Base-by-base conservation (phyloP, 192 early-diverging fungal species). In the Coemansia sp. region DNA sequence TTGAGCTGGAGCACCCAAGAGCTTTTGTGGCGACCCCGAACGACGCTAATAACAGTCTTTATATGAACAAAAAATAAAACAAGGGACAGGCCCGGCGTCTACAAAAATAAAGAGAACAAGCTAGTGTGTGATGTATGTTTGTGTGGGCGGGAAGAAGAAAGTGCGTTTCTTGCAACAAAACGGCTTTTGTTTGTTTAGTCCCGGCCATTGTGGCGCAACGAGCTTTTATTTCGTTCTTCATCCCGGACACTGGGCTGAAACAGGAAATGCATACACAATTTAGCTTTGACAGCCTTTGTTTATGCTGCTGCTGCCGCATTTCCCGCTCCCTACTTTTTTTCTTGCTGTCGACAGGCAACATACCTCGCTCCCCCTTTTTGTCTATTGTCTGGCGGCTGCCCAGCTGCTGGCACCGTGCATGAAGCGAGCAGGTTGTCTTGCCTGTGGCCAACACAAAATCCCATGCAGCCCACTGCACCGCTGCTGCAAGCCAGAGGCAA, bases 371-470 rank as follows among this genome's bases (percentile, higher is more conserved):
- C 42, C 17, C 7, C 42, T 45, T 45, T 45, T 16, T 12, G 42
- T 45, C 42, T 45, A 45, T 45, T 45, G 42, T 45, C 14, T 45
- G 42, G 42, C 42, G 42, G 36, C 42, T 45, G 42, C 42, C 42
- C 42, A 54, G 52, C 20, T 54, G 52, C 52, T 31, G 25, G 52
- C 29, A 54, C 29, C 29, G 52, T 54, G 52, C 52, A 54, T 54
- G 52, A 54, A 25, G 14, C 22, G 25, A 54, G 25, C 20, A 54
- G 25, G 52, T 54, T 25, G 52, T 54, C 52, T 25, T 54, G 52
- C 52, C 29, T 54, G 52, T 31, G 52, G 52, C 25, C 52, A 25
- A 54, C 42, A 45, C 42, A 45, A 45, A 45, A 45, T 45, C 42
- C 0, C 42, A 45, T 45, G 42, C 42, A 45, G 42, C 42, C 42